phyloP scores from a whole-genome alignment of 495 filamentous ascomycete species.

The Aspergillus baeticus region DNA sequence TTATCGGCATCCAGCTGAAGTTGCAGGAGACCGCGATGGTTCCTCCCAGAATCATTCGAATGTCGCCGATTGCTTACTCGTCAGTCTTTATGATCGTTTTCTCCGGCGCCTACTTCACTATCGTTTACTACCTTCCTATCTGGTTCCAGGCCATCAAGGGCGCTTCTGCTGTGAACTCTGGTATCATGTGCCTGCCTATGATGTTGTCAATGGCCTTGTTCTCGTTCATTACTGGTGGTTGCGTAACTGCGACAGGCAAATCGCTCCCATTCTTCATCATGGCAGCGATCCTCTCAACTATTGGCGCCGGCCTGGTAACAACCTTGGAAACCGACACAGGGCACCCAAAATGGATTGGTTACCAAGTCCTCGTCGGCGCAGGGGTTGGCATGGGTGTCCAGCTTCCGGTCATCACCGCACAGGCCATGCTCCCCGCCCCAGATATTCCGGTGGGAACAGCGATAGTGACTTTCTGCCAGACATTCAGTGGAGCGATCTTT shows the following conservation, averaged over 20 bases:
- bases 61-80: background rate
- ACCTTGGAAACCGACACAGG: constrained; percentile 51
- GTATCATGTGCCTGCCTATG: background rate
- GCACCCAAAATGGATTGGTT: constrained; percentile 62
- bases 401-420: constrained; percentile 54
- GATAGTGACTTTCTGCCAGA: constrained; percentile 60
- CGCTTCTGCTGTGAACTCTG: background rate
- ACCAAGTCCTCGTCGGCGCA: constrained; percentile 59
- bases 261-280: background rate
- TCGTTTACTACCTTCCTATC: background rate
- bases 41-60: too few relatives aligned
- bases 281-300: constrained; percentile 34
- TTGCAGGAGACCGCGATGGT: background rate
- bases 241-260: background rate
- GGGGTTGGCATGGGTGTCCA: constrained; percentile 63
- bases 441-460: constrained; percentile 58
- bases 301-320: constrained; percentile 64
- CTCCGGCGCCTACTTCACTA: background rate
- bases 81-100: background rate
- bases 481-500: background rate
- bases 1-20: background rate
- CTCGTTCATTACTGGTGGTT: background rate
- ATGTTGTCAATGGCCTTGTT: background rate
- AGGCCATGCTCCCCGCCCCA: constrained; percentile 52
- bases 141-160: background rate